phyloP scores from a whole-genome alignment of 2,329 filamentous ascomycete species.

The Rhinocladiella similis region DNA sequence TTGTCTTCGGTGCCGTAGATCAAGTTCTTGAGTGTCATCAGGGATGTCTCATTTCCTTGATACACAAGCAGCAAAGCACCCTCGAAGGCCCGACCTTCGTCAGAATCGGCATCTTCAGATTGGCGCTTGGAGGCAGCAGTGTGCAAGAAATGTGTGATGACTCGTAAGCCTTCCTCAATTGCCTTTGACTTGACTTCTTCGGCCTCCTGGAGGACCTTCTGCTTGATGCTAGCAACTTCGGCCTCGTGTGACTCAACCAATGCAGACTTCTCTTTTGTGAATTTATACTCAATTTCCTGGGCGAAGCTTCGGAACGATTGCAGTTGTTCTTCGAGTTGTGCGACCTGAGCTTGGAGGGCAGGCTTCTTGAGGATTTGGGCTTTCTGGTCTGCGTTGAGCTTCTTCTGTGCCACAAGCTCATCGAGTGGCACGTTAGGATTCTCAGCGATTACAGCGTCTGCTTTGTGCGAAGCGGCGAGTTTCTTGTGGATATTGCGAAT shows the following conservation, averaged over 20 bases:
- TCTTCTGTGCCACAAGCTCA: constrained; percentile 61
- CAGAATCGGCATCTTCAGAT: constrained; percentile 57
- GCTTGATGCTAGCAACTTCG: constrained; percentile 55
- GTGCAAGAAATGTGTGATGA: constrained; percentile 62
- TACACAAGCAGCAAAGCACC: constrained; percentile 64
- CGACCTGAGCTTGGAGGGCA: constrained; percentile 55
- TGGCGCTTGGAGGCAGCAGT: constrained; percentile 63
- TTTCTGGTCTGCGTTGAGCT: constrained; percentile 67
- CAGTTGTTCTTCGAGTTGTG: constrained; percentile 62
- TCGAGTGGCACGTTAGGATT: constrained; percentile 62
- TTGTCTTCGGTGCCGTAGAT: constrained; percentile 61
- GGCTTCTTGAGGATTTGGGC: constrained; percentile 65
- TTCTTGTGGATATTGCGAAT: constrained; percentile 94
- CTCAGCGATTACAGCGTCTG: constrained; percentile 61
- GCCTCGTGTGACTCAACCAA: constrained; percentile 56
- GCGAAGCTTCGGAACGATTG: constrained; percentile 61
- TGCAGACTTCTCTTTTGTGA: constrained; percentile 56
- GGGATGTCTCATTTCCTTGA: constrained; percentile 60
- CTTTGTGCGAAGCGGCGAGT: constrained; percentile 66
- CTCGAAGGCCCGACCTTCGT: constrained; percentile 63
- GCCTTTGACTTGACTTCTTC: constrained; percentile 48
- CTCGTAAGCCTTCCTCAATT: constrained; percentile 56
- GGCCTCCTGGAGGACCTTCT: constrained; percentile 52
- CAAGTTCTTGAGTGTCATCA: constrained; percentile 60
- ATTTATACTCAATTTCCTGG: constrained; percentile 57